These are phyloP conservation scores for Oryza meyeriana DNA, from an alignment of 176 grass and related monocot genomes.

Conservation along the genomic window DNA sequence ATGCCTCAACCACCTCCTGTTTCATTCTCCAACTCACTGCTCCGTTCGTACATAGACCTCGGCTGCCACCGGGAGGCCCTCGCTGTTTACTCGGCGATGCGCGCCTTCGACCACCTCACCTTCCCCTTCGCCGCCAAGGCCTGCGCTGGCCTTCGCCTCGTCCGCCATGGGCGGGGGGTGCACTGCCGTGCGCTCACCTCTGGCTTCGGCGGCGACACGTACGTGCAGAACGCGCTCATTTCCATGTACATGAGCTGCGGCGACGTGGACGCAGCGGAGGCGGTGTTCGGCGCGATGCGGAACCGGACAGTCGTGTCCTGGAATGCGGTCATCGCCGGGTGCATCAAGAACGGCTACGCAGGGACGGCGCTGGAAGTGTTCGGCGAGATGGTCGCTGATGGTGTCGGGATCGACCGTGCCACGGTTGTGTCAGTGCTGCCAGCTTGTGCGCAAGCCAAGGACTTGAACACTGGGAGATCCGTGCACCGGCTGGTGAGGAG, in stretches of 20 bases:
- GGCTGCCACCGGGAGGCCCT: slow-evolving; percentile 40
- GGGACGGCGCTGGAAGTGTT: slow-evolving; percentile 52
- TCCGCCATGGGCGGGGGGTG: slow-evolving; percentile 27
- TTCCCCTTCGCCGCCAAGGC: slow-evolving; percentile 69
- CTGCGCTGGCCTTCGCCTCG: slow-evolving; percentile 36
- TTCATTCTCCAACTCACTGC: slow-evolving; percentile 45
- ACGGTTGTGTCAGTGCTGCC: slow-evolving; percentile 55
- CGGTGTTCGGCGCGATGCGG: slow-evolving; percentile 42
- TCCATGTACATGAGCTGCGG: slow-evolving; percentile 63
- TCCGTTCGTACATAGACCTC: slow-evolving; percentile 47
- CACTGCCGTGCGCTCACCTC: slow-evolving; percentile 49
- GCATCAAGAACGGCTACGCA: slow-evolving; percentile 30
- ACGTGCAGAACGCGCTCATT: slow-evolving; percentile 61
- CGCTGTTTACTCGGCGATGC: slow-evolving; percentile 44
- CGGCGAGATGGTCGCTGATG: slow-evolving; percentile 27
- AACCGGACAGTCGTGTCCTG: slow-evolving; percentile 44
- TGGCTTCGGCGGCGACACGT: slow-evolving; percentile 45
- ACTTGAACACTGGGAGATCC: slow-evolving; percentile 45
- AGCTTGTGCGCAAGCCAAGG: slow-evolving; percentile 47
- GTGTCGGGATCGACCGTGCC: slow-evolving; percentile 40
- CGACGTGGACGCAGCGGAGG: slow-evolving; percentile 24
- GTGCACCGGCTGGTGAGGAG: slow-evolving; percentile 49
- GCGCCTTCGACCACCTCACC: slow-evolving; percentile 58
- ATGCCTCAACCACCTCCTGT: slow-evolving; percentile 24
- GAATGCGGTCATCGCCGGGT: slow-evolving; percentile 62